These are phyloP conservation scores for Miscanthus lutarioriparius DNA, from an alignment of 176 grass and related monocot genomes.

Conservation along the genomic window DNA sequence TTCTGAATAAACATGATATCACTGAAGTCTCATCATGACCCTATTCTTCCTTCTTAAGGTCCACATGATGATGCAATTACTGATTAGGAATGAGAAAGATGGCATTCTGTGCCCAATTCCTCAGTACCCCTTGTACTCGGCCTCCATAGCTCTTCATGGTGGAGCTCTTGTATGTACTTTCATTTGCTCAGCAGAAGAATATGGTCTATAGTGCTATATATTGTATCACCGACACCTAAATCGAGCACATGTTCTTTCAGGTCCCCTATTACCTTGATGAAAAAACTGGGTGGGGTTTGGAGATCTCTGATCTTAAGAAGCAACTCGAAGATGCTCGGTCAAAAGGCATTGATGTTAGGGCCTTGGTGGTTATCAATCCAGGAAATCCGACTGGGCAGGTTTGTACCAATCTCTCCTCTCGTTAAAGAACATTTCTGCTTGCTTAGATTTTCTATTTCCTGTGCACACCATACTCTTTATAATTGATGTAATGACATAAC, in stretches of 20 bases:
- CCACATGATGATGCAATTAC: constrained; percentile 97
- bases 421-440: not conserved
- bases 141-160: constrained; percentile 95
- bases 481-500: not conserved
- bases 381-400: constrained; percentile 99
- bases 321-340: constrained; percentile 83
- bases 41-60: constrained; percentile 58
- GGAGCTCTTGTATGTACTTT: constrained; percentile 84
- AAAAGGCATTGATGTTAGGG: constrained; percentile 77
- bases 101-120: constrained; percentile 97
- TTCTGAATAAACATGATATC: constrained; percentile 30
- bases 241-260: constrained; percentile 47
- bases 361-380: constrained; percentile 95
- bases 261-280: constrained; percentile 97
- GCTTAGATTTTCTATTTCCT: constrained; percentile 4
- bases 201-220: not conserved
- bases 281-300: constrained; percentile 91
- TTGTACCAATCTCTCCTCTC: not conserved
- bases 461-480: constrained; percentile 4
- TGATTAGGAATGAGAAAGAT: constrained; percentile 91
- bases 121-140: constrained; percentile 97
- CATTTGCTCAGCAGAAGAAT: constrained; percentile 3
- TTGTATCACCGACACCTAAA: constrained; percentile 22
- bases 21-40: constrained; percentile 12
- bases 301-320: constrained; percentile 86